These are phyloP conservation scores for Aureobasidium subglaciale DNA, from an alignment of 2,329 filamentous ascomycete genomes.

Conservation along the genomic window DNA sequence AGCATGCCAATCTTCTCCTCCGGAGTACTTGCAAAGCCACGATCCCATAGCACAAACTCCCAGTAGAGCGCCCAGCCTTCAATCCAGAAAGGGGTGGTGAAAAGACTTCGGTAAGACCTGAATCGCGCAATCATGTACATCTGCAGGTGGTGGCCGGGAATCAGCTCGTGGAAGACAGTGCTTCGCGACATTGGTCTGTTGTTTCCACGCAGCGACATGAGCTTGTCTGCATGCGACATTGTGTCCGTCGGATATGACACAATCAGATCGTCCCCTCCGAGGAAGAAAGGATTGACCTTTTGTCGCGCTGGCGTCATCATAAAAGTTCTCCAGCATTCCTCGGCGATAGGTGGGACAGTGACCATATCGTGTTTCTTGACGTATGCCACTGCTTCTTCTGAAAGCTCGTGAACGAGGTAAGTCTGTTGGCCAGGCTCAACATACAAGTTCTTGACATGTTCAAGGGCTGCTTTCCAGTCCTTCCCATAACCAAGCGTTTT, in stretches of 20 bases:
- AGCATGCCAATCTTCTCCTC: conserved; percentile 51
- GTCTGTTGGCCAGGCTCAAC: conserved; percentile 50
- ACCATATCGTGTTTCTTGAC: conserved; percentile 49
- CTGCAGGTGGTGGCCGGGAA: conserved; percentile 53
- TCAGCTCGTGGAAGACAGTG: conserved; percentile 56
- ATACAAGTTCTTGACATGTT: conserved; percentile 49
- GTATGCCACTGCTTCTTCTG: conserved; percentile 46
- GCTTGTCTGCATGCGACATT: conserved; percentile 49
- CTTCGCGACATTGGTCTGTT: conserved; percentile 51
- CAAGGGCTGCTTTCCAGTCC: conserved; percentile 48
- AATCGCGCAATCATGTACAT: conserved; percentile 42
- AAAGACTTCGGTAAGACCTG: conserved; percentile 45
- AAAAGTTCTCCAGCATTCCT: conserved; percentile 48
- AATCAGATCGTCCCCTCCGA: conserved; percentile 48
- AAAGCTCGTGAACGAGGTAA: conserved; percentile 45
- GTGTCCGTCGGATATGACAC: conserved; percentile 50
- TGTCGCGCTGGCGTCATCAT: conserved; percentile 51
- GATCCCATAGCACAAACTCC: conserved; percentile 53
- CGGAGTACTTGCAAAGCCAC: conserved; percentile 44
- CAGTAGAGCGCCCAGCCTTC: conserved; percentile 59
- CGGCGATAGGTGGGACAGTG: conserved; percentile 47
- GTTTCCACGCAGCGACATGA: conserved; percentile 55
- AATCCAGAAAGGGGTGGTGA: conserved; percentile 52
- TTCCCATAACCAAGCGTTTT: conserved; percentile 40
- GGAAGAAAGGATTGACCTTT: conserved; percentile 53